Base-by-base conservation (phyloP, 768 basidiomycete genomes). In the Tricholoma saponaceum region DNA sequence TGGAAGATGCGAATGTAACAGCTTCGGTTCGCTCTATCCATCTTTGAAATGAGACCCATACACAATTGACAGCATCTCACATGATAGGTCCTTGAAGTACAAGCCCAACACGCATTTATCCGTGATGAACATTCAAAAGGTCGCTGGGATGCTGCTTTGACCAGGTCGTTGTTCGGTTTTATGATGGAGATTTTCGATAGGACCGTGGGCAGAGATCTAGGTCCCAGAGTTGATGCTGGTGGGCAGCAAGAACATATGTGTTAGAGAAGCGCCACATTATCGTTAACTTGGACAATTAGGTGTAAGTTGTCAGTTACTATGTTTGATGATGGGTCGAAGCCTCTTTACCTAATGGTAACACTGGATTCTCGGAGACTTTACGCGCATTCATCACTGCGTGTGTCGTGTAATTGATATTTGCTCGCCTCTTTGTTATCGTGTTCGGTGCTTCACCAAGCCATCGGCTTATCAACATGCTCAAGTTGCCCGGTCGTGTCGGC, bases 71-170 rank as follows among this genome's bases (percentile, higher is more conserved):
- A 50, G 16, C 26, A n/a, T 8, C 47, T 56, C 28, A 37, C 23
- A 46, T 23, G 2, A 55, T 67, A 95, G 90, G 95, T 95, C 70
- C 74, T 97, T 58, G 96, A 98, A 70, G 93, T 98, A 13, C 94
- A 97, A 70, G 96, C 95, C 0, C 95, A 98, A 66, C 95, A 98
- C 63, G 96, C 96, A 3, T 98, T 98, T 72, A 88, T 98, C 59
- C 86, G 95, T 5, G 95, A 96, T 69, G 92, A 95, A 65, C 81
- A 83, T 6, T 92, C 89, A 28, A 98, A 97, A 70, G 95, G 93
- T 1, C 83, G 96, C 54, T 98, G 94, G 94, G 96, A 98, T 66
- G 93, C 94, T 7, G 95, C 95, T 0, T 74, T 98, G 52, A 93
- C 91, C 0, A 79, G 83, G 51, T 87, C 86, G 20, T 68, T 94